Base-by-base conservation (phyloP, 805 yeast genomes). In the Metschnikowia gelsemii region DNA sequence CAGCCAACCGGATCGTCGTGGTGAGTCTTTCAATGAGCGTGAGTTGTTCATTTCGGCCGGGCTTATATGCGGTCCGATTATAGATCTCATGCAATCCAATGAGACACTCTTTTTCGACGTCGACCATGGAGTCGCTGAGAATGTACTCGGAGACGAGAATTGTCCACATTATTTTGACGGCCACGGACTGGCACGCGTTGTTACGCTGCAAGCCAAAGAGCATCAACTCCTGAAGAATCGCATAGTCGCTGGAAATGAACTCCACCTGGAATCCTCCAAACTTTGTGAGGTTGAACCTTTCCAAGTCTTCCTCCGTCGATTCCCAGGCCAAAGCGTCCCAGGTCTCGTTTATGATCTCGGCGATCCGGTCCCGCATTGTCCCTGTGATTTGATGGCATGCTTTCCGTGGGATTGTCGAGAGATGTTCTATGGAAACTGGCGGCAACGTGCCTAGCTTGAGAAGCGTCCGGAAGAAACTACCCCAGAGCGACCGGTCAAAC, bases 321-420 rank as follows among this genome's bases (percentile, higher is more conserved):
- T 76, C 77, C 78, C 81, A 74, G 14, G 88, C 93, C 37, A 88
- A 68, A 9, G 75, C 65, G 46, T 81, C 82, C 96, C 96, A 88
- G n/a, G 79, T 72, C 39, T 71, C 74, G 42, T 72, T 68, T 9
- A 87, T 51, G 32, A 86, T 60, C 11, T 48, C 50, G 0, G 88
- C 78, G 32, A 82, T 73, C 46, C 83, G 67, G 9, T 72, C 71
- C 47, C 95, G 73, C 48, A 86, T 63, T 52, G 78, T 80, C 8
- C 80, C 82, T 0, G 87, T 73, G 31, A 87, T 76, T 39, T 70
- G 70, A 62, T 66, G 69, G 46, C 89, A 79, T 1, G 89, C 89
- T 47, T 79, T 79, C 57, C 83, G 74, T 30, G 95, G 88, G 40
- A 85, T 79, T 30, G 78, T 82, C 2, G 87, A 75, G 42, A 87